Evolutionary conservation across 805 yeast genomes (phyloP), one percentile per base, ranked within the genome.

Genomic region (Sugiyamaella americana): DNA sequence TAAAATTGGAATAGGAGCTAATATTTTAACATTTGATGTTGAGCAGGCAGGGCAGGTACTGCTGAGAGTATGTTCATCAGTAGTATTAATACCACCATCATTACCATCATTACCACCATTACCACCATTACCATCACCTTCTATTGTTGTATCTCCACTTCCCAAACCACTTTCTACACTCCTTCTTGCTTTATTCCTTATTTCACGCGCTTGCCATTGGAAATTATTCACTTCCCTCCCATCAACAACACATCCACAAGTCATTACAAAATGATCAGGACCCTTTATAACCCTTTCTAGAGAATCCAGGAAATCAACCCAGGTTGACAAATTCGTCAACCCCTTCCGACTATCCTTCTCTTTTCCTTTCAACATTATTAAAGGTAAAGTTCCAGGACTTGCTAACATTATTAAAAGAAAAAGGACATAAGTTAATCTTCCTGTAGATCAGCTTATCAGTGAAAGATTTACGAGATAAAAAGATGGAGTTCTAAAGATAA

Each of bases 201-300:
- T n/a, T n/a, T n/a, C n/a, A n/a, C n/a, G n/a, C n/a, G n/a, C n/a
- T 26, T 26, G 32, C 32, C 32, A 26, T 26, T 8, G 32, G 13
- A 26, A 26, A 8, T 13, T 13, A 8, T 20, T 13, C 19, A 22
- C 24, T n/a, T 21, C 30, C 11, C 36, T 18, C n/a, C 43, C 10
- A 17, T 40, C 22, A 10, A 51, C 44, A 16, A 50, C 35, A 38
- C 56, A 53, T 16, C 56, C 56, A 35, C 56, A 53, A 8, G 49
- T n/a, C 21, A 51, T 40, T 10, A 43, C 41, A 19, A 38, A 40
- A 11, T 43, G 44, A 37, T 53, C 53, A 11, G 26, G 32, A 21
- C 32, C 11, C 13, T 26, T 40, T 11, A 22, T 44, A 20, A 51
- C 44, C 16, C 45, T 46, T 24, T 53, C 57, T 23, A 53, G 29